Evolutionary conservation across 1,139 yeast genomes (phyloP), one percentile per base, ranked within the genome.

Genomic region (Blastobotrys indianensis): DNA sequence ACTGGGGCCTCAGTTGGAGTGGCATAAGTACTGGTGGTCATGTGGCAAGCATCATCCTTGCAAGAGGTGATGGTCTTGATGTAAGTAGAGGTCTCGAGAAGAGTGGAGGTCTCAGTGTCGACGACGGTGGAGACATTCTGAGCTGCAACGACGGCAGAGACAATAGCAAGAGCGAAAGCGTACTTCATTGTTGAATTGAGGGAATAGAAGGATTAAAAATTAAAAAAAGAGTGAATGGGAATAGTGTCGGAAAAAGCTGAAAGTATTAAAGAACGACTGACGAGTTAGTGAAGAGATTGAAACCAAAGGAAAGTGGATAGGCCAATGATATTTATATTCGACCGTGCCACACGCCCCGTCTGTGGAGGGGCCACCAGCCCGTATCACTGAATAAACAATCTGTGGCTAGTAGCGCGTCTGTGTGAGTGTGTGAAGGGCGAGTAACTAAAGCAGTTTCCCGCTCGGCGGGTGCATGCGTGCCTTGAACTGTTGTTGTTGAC

Each of bases 61-160:
- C 59, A 56, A 30, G 58, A 54, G 46, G 58, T 56, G 52, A 56
- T 51, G 46, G 59, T 56, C 37, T 43, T 53, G 40, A 46, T 32
- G 32, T 37, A 35, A 38, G 51, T 51, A 12, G 52, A 39, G 35
- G 45, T 30, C 23, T 40, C 50, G 40, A 46, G 46, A 23, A 34
- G 39, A 35, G 49, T 47, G 49, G 51, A 32, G 47, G 60, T 50
- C 44, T 54, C 49, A 46, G 49, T 42, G 47, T 51, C 51, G 32
- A 45, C 48, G 39, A 45, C 46, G 32, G 50, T 50, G 56, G 53
- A 39, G 47, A 47, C 49, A 40, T 49, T 46, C 37, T 50, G 50
- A 33, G 59, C 58, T 34, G 50, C 60, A 47, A 53, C 37, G 42
- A 57, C 51, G 42, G 58, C 54, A 31, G 52, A 49, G 39, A 48